Evolutionary conservation across 352 stramenopile genomes (phyloP).

Genomic region (Globisporangium apiculatum): DNA sequence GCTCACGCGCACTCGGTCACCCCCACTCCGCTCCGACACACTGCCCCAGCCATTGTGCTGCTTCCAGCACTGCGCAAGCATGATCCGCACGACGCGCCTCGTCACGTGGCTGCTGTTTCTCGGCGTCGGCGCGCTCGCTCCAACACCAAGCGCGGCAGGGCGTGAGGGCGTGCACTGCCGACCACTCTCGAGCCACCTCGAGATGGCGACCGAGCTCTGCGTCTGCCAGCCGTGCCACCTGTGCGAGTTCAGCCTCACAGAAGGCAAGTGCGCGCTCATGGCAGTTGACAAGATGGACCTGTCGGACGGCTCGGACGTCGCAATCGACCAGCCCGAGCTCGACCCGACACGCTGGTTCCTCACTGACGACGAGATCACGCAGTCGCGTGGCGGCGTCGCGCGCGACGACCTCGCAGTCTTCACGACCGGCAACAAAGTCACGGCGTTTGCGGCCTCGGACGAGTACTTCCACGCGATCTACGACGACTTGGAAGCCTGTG

Average conservation of each 20-base stretch:
- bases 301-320: slow-evolving; percentile 19
- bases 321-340: slow-evolving; percentile 31
- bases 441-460: slow-evolving; percentile 26
- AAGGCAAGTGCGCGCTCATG: slow-evolving; percentile 19
- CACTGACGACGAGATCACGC: slow-evolving; percentile 42
- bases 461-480: slow-evolving; percentile 47
- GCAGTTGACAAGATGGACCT: slow-evolving; percentile 8
- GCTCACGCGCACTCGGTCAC: too few relatives aligned
- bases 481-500: slow-evolving; percentile 28
- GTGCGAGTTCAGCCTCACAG: slow-evolving; percentile 22
- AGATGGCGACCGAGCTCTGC: slow-evolving; percentile 19
- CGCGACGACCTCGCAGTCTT: slow-evolving; percentile 38
- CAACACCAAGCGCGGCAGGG: background rate
- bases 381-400: slow-evolving; percentile 30
- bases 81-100: background rate
- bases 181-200: slow-evolving; percentile 11
- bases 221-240: slow-evolving; percentile 33
- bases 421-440: slow-evolving; percentile 43
- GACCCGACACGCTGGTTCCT: slow-evolving; percentile 56
- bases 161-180: slow-evolving; percentile 14
- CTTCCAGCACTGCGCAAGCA: too few relatives aligned
- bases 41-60: too few relatives aligned
- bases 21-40: too few relatives aligned
- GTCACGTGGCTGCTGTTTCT: slow-evolving; percentile 1
- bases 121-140: background rate